phyloP scores from a whole-genome alignment of 2,329 filamentous ascomycete genomes.

The Pyrenochaeta sp. region DNA sequence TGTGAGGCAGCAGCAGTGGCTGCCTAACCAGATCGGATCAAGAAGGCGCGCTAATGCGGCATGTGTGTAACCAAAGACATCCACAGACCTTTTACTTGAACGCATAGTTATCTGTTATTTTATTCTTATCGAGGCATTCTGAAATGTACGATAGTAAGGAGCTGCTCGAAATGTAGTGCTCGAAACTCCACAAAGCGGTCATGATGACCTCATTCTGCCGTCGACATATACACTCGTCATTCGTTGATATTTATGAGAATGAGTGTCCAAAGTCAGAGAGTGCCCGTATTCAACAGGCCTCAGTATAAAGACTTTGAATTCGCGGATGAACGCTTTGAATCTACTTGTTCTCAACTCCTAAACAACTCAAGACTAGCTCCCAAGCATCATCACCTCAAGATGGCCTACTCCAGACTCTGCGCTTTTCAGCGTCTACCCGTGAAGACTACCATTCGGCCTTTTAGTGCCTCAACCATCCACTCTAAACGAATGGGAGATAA shows the following conservation, averaged over 20 bases:
- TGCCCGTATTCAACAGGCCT: too few relatives aligned
- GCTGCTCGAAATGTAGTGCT: not conserved
- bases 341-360: not conserved
- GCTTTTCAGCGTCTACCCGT: conserved; percentile 1
- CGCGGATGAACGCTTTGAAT: too few relatives aligned
- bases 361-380: not conserved
- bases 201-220: conserved; percentile 27
- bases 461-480: conserved; percentile 14
- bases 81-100: too few relatives aligned
- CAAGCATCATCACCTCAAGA: not conserved
- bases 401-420: conserved; percentile 9
- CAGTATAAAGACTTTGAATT: too few relatives aligned
- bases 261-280: not conserved
- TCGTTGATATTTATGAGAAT: not conserved
- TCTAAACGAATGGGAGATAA: conserved; percentile 28
- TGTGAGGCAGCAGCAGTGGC: not conserved
- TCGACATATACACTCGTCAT: not conserved
- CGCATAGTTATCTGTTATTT: too few relatives aligned
- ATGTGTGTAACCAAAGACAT: conserved; percentile 2
- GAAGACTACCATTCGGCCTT: conserved; percentile 1
- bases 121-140: too few relatives aligned
- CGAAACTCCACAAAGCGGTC: conserved; percentile 10
- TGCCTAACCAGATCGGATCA: conserved; percentile 1
- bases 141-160: too few relatives aligned
- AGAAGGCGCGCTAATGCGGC: conserved; percentile 7